Percentiles rank a stretch among this genome's conserved stretches.
phyloP scores from a whole-genome alignment of 73 alveolate genomes.

The Paramecium caudatum region DNA sequence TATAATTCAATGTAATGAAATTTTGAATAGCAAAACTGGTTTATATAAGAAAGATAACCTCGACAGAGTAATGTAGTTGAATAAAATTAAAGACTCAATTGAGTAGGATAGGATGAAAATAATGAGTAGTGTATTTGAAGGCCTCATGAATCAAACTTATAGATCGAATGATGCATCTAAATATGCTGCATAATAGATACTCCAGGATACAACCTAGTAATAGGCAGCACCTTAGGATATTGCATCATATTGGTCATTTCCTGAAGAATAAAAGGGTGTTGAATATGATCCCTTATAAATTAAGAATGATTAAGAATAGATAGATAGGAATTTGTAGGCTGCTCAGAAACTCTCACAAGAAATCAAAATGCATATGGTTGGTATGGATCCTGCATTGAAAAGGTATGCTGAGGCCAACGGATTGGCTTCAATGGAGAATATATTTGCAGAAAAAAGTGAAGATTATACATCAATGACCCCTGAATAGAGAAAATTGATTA shows the following conservation, averaged over 20 bases:
- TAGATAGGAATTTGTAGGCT: conserved; percentile 32
- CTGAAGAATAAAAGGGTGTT: conserved; percentile 14
- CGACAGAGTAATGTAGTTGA: conserved; percentile 48
- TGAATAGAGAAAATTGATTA: conserved; percentile 70
- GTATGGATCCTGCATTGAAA: conserved; percentile 74
- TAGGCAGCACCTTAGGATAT: not conserved
- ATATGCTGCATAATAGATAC: conserved; percentile 41
- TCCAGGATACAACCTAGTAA: not conserved
- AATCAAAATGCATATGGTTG: conserved; percentile 74
- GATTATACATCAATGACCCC: conserved; percentile 70
- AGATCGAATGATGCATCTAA: conserved; percentile 61
- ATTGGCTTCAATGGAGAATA: conserved; percentile 21
- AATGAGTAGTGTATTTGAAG: conserved; percentile 39
- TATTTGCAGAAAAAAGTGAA: conserved; percentile 71
- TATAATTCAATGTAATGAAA: not conserved
- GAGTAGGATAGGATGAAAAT: conserved; percentile 61
- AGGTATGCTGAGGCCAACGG: conserved; percentile 50
- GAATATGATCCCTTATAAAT: conserved; percentile 42
- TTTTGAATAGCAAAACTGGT: conserved; percentile 57
- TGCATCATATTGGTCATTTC: conserved; percentile 28
- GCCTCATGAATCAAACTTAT: not conserved
- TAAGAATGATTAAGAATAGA: not conserved
- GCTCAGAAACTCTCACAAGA: conserved; percentile 66
- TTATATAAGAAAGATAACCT: conserved; percentile 60
- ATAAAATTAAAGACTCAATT: conserved; percentile 48